A percentile compares a stretch with the other conserved stretches of the same genome.
These are phyloP conservation scores for Geotrichum armillariae DNA, from an alignment of 1,139 yeast species.

Conservation along the genomic window DNA sequence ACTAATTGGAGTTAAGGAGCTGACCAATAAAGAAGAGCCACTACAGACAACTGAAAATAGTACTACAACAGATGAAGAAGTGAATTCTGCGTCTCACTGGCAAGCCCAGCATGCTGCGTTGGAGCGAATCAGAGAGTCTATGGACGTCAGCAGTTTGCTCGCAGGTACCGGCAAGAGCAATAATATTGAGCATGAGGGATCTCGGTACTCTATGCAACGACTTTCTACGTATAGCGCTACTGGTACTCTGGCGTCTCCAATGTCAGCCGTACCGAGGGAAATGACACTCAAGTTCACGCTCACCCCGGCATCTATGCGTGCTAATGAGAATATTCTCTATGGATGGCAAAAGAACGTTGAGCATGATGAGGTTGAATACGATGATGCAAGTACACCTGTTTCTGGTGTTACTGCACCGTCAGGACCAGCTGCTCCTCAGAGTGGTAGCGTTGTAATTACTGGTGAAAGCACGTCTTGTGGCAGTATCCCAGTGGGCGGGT, in stretches of 20 bases:
- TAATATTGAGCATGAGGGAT: neutral
- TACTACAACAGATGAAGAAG: neutral
- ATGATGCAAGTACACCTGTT: slow-evolving; percentile 2
- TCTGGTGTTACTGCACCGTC: neutral
- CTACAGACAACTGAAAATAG: neutral
- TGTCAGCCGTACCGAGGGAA: slow-evolving; percentile 29
- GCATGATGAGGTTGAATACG: slow-evolving; percentile 14
- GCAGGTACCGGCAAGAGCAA: neutral
- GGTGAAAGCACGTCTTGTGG: slow-evolving; percentile 1
- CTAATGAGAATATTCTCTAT: slow-evolving; percentile 34
- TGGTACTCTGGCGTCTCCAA: neutral
- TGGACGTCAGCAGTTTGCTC: neutral
- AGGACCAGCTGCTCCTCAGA: neutral
- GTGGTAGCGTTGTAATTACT: slow-evolving; percentile 1
- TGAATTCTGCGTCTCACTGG: neutral
- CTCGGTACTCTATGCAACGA: neutral
- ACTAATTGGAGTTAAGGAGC: neutral
- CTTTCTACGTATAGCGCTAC: neutral
- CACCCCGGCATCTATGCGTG: slow-evolving; percentile 36
- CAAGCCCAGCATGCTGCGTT: neutral
- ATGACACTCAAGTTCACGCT: slow-evolving; percentile 37
- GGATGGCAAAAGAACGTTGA: slow-evolving; percentile 36
- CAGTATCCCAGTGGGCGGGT: slow-evolving; percentile 28
- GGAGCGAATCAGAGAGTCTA: neutral
- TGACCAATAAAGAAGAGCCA: neutral